Percentiles rank a stretch among this genome's conserved stretches.
These are phyloP conservation scores for Endothia cerciana DNA, from an alignment of 2,329 filamentous ascomycete genomes.

Conservation along the genomic window DNA sequence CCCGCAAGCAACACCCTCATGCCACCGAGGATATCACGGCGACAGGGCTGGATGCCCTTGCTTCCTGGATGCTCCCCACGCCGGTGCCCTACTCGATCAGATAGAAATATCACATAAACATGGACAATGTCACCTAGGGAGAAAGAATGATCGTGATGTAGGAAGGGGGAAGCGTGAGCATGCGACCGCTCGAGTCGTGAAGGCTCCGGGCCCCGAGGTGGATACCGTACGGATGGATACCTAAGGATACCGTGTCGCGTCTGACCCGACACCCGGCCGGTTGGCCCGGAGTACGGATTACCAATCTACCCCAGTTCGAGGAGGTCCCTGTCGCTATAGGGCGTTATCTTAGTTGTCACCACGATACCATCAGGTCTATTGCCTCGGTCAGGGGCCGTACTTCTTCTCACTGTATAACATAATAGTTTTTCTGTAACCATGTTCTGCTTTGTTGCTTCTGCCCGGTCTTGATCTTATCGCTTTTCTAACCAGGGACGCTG, in stretches of 20 bases:
- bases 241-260: background rate
- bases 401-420: background rate
- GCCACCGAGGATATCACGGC: no score
- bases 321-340: background rate
- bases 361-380: background rate
- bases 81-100: no score
- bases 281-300: conserved; percentile 6
- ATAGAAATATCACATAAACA: no score
- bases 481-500: background rate
- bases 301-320: background rate
- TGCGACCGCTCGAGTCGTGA: background rate
- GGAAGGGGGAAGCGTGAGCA: background rate
- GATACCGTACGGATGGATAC: no score
- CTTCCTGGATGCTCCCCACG: no score
- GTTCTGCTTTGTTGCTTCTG: background rate
- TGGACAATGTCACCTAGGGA: no score
- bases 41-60: no score
- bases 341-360: background rate
- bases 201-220: background rate
- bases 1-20: no score
- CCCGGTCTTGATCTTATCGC: background rate
- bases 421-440: background rate
- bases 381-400: background rate
- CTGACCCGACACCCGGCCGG: conserved; percentile 4
- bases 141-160: background rate